Percentiles rank a stretch among this genome's conserved stretches.
These are phyloP conservation scores for Podospora tetraspora DNA, from an alignment of 495 filamentous ascomycete genomes.

Conservation along the genomic window DNA sequence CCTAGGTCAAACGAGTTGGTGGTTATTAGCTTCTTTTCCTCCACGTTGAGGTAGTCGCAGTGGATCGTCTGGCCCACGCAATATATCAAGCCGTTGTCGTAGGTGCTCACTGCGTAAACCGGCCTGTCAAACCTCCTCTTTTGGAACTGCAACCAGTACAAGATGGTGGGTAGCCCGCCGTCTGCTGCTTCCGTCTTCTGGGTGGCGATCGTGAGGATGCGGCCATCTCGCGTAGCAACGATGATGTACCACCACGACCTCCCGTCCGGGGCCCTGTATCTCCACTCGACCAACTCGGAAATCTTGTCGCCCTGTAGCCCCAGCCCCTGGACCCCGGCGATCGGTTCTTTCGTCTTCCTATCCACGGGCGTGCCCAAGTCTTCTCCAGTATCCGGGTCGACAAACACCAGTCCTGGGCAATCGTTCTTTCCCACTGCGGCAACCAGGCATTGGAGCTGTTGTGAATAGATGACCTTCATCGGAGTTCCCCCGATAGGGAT, in stretches of 20 bases:
- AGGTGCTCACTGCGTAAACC: conserved; percentile 39
- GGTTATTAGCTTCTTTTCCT: conserved; percentile 40
- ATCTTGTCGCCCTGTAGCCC: conserved; percentile 38
- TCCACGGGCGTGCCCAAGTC: conserved; percentile 39
- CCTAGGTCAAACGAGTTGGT: conserved; percentile 34
- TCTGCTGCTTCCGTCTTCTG: conserved; percentile 15
- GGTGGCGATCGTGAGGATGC: conserved; percentile 42
- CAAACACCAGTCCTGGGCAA: conserved; percentile 38
- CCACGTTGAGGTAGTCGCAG: conserved; percentile 42
- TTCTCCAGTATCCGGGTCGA: conserved; percentile 44
- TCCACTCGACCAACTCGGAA: conserved; percentile 43
- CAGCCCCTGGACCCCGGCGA: conserved; percentile 38
- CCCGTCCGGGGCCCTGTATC: conserved; percentile 31
- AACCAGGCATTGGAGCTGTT: conserved; percentile 46
- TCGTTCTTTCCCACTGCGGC: conserved; percentile 41
- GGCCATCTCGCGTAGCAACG: conserved; percentile 36
- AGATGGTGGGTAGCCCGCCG: conserved; percentile 24
- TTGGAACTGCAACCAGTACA: conserved; percentile 42
- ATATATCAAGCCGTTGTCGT: conserved; percentile 42
- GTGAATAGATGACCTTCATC: conserved; percentile 49
- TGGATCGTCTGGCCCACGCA: conserved; percentile 38
- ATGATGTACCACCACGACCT: conserved; percentile 44
- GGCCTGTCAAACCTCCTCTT: conserved; percentile 34
- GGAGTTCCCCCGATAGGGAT: conserved; percentile 47
- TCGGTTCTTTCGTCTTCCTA: conserved; percentile 24